phyloP scores from a whole-genome alignment of 1,284 basidiomycete species.

The Spongiforma sp. region DNA sequence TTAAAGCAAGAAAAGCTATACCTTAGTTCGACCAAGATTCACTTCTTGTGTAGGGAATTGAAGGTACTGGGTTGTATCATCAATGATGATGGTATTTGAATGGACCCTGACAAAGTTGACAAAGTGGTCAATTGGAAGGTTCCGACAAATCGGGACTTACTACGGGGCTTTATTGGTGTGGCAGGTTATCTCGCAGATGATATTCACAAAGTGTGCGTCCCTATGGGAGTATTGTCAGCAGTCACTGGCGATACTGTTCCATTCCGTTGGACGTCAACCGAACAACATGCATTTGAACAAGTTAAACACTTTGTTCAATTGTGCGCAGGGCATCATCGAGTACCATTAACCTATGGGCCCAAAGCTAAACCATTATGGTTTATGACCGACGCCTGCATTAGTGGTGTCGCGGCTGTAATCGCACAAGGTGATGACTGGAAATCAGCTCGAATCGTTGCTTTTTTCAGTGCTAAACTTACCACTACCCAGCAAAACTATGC shows the following conservation, averaged over 20 bases:
- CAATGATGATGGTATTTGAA: slow-evolving; percentile 39
- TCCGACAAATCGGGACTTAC: slow-evolving; percentile 30
- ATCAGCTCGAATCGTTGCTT: slow-evolving; percentile 32
- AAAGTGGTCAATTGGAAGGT: slow-evolving; percentile 39
- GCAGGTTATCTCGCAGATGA: no score
- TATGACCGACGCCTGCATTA: neutral
- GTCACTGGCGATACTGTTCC: no score
- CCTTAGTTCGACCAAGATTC: no score
- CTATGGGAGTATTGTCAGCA: slow-evolving; percentile 40
- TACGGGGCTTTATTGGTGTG: slow-evolving; percentile 37
- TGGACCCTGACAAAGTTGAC: slow-evolving; percentile 45
- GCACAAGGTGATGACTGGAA: neutral
- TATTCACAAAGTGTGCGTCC: slow-evolving; percentile 28
- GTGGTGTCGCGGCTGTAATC: neutral
- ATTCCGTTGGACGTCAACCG: slow-evolving; percentile 38
- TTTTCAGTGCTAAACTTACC: no score
- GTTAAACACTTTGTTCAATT: slow-evolving; percentile 32
- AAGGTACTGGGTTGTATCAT: slow-evolving; percentile 41
- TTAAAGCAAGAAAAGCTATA: slow-evolving; percentile 35
- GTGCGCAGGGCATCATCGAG: slow-evolving; percentile 31
- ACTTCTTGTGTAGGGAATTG: slow-evolving; percentile 12
- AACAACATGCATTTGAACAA: slow-evolving; percentile 42
- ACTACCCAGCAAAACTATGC: no score
- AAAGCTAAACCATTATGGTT: neutral
- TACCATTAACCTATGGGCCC: neutral